Evolutionary conservation across 805 yeast species (phyloP).

Genomic region (Teunomyces gatunensis): DNA sequence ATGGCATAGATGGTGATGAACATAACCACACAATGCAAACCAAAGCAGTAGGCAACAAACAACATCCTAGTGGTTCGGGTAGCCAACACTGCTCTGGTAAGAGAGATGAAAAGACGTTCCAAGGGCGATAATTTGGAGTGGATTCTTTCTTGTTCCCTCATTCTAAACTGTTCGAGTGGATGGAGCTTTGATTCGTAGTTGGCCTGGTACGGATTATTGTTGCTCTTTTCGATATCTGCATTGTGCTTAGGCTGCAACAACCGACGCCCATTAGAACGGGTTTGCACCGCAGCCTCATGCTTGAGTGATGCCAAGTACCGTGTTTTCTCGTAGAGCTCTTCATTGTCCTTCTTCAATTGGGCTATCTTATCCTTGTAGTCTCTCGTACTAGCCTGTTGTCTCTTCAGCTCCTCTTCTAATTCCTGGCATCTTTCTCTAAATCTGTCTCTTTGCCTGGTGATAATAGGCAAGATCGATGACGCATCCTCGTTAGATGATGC

Average conservation of each 20-base stretch:
- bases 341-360: slow-evolving; percentile 68
- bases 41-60: slow-evolving; percentile 70
- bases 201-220: slow-evolving; percentile 43
- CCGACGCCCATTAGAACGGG: slow-evolving; percentile 10
- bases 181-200: slow-evolving; percentile 75
- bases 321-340: slow-evolving; percentile 74
- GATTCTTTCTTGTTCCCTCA: slow-evolving; percentile 72
- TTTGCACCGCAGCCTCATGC: slow-evolving; percentile 12
- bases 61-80: slow-evolving; percentile 69
- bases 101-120: slow-evolving; percentile 72
- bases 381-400: slow-evolving; percentile 48
- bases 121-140: slow-evolving; percentile 68
- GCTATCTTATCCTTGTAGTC: slow-evolving; percentile 66
- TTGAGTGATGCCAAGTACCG: slow-evolving; percentile 60
- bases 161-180: slow-evolving; percentile 80
- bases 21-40: slow-evolving; percentile 73
- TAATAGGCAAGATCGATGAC: slow-evolving; percentile 68
- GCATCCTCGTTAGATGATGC: slow-evolving; percentile 24
- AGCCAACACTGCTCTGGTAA: slow-evolving; percentile 73
- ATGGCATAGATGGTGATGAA: slow-evolving; percentile 56
- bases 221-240: slow-evolving; percentile 51
- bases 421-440: slow-evolving; percentile 81
- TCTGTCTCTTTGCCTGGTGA: slow-evolving; percentile 93
- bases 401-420: slow-evolving; percentile 76
- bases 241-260: slow-evolving; percentile 31